Conservation (phyloP, 202 grass and related monocot genomes). For the Eragrostis tef region DNA sequence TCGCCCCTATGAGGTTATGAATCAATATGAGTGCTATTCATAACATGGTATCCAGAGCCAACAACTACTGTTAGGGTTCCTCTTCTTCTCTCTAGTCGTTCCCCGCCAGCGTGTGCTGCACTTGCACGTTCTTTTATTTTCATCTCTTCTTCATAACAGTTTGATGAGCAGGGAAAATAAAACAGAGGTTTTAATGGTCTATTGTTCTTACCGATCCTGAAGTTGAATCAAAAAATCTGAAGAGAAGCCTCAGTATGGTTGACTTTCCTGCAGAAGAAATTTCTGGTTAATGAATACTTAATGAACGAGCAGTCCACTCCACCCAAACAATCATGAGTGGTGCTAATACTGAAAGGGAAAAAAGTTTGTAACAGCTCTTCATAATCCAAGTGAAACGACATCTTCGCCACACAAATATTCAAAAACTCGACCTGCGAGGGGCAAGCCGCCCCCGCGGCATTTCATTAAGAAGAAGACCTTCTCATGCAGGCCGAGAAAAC, state of each 20-base stretch:
- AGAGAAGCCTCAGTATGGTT: constrained; percentile 88
- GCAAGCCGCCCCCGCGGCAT: too few relatives aligned
- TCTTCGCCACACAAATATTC: neutral
- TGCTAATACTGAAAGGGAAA: constrained; percentile 1
- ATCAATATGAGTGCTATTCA: too few relatives aligned
- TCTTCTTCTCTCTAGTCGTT: too few relatives aligned
- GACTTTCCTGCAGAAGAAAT: constrained; percentile 85
- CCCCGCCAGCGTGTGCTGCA: too few relatives aligned
- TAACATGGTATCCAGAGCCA: too few relatives aligned
- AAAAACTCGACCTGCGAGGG: too few relatives aligned
- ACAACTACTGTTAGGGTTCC: too few relatives aligned
- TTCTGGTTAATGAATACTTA: constrained; percentile 42
- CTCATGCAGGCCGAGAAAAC: too few relatives aligned
- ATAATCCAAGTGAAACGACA: constrained; percentile 29
- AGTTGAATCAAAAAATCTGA: constrained; percentile 92
- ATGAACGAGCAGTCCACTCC: too few relatives aligned
- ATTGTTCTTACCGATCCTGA: constrained; percentile 81
- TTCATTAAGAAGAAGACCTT: too few relatives aligned
- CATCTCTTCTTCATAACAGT: neutral
- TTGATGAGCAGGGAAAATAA: constrained; percentile 41
- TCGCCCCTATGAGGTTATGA: too few relatives aligned
- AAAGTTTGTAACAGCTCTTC: constrained; percentile 9
- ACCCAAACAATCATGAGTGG: constrained; percentile 7
- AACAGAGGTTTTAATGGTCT: constrained; percentile 34
- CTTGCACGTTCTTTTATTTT: too few relatives aligned